Base-by-base conservation (phyloP, 1,139 yeast genomes). In the Geotrichum reessii region DNA sequence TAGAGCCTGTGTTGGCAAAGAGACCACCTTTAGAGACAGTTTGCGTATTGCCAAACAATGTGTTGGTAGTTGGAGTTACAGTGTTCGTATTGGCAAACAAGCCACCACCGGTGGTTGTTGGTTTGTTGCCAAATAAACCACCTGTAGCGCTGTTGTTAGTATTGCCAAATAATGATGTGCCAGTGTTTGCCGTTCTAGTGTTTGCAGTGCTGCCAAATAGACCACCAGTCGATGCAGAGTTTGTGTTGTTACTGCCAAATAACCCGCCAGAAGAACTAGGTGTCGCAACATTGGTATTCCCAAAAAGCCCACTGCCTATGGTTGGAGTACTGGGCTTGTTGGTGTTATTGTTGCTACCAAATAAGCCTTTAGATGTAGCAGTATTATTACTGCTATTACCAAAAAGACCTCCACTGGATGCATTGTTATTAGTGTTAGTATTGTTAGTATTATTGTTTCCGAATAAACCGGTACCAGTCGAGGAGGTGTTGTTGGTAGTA, bases 1-100 rank as follows among this genome's bases (percentile, higher is more conserved):
- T 58, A 33, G 65, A 14, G 17, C 60, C 56, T 62, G 62, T 24
- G 17, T 47, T 60, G 44, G 79, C 79, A 66, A 77, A 77, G 46
- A 71, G 64, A 44, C 68, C 68, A 3, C 69, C 65, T 42, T 68
- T 61, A 40, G 55, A 24, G n/a, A 52, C 28, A 12, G 52, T 11
- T 1, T 17, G 12, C 12, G 25, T 44, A 11, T 52, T 40, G 53
- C 63, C 74, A 62, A 73, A 71, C 19, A 72, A 58, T 6, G 70
- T 68, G 22, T 67, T 66, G 31, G 57, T 48, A 40, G 61, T 55
- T n/a, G 58, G 4, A 28, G 50, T 14, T 14, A 40, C 21, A 25
- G 25, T 47, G 48, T 33, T 12, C 12, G 66, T 60, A 5, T 47
- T 50, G 53, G 63, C 74, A 62, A 73, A 72, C 21, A 72, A 58